These are phyloP conservation scores for Cichorium intybus DNA, from an alignment of 140 eudicot species.

Conservation along the genomic window DNA sequence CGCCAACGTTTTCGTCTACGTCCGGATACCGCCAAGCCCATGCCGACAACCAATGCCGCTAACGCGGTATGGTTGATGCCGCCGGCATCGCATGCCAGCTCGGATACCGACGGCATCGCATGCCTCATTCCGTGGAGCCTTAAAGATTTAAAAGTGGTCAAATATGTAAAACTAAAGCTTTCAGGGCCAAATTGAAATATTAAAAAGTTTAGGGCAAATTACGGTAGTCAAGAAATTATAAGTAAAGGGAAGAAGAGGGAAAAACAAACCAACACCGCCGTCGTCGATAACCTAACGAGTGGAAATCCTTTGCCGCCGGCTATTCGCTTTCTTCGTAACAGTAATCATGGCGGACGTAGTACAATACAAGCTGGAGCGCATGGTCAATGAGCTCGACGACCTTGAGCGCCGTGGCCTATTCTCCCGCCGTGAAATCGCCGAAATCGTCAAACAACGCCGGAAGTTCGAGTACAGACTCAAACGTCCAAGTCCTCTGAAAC, in stretches of 20 bases:
- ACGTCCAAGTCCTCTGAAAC: constrained; percentile 75
- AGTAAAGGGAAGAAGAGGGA: not conserved
- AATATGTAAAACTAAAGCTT: not conserved
- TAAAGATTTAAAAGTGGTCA: not conserved
- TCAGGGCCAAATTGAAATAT: not conserved
- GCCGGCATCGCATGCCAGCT: too few relatives aligned
- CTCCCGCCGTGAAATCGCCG: constrained; percentile 65
- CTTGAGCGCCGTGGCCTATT: constrained; percentile 68
- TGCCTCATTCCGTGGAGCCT: too few relatives aligned
- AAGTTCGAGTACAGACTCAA: constrained; percentile 84
- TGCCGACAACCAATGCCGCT: too few relatives aligned
- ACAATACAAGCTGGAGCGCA: constrained; percentile 82
- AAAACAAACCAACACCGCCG: constrained; percentile 10
- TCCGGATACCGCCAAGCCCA: too few relatives aligned
- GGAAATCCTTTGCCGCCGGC: constrained; percentile 4
- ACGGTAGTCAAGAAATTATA: not conserved
- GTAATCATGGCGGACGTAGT: constrained; percentile 87
- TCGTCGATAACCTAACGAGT: constrained; percentile 17
- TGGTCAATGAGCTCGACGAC: constrained; percentile 88
- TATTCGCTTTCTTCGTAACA: not conserved
- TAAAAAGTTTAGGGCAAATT: not conserved
- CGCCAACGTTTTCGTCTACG: too few relatives aligned
- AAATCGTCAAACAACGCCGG: constrained; percentile 72
- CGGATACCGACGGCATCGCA: too few relatives aligned
- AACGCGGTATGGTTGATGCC: too few relatives aligned